Conservation (phyloP, 2,329 filamentous ascomycete genomes). For the Periconia digitata region DNA sequence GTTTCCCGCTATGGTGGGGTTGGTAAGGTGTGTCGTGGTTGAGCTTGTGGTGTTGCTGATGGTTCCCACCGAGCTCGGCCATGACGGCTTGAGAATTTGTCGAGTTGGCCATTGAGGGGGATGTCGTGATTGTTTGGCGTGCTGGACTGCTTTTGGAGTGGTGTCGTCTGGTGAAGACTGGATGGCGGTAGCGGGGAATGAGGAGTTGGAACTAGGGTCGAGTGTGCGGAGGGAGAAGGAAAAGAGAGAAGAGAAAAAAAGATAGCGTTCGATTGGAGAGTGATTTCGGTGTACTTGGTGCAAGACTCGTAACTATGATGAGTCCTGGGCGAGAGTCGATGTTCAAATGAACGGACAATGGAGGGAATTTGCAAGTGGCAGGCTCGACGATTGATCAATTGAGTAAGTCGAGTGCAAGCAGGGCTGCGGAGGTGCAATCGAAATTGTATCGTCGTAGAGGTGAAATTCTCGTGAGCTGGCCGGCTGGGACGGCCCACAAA, state of each 20-base stretch:
- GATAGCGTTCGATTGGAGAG: conserved; percentile 29
- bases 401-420: conserved; percentile 34
- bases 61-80: conserved; percentile 32
- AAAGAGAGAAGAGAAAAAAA: conserved; percentile 12
- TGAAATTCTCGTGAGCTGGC: conserved; percentile 77
- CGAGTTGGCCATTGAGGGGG: conserved; percentile 29
- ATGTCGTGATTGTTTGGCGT: too few relatives aligned
- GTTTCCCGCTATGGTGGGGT: conserved; percentile 25
- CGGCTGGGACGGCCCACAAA: conserved; percentile 71
- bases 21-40: conserved; percentile 23
- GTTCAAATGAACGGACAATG: conserved; percentile 39
- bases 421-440: conserved; percentile 38
- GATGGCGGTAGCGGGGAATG: conserved; percentile 1
- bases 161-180: neutral
- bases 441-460: conserved; percentile 47
- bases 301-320: conserved; percentile 42
- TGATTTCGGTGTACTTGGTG: conserved; percentile 35
- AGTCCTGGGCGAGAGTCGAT: conserved; percentile 36
- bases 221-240: neutral
- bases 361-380: conserved; percentile 27
- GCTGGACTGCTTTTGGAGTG: too few relatives aligned
- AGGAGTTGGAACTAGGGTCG: conserved; percentile 1
- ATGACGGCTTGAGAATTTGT: conserved; percentile 24
- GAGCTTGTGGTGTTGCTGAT: conserved; percentile 33
- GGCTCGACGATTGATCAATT: conserved; percentile 36